Percentiles rank a stretch among this genome's conserved stretches.
phyloP scores from a whole-genome alignment of 164 flowering plant species.

The Nymphaea colorata region DNA sequence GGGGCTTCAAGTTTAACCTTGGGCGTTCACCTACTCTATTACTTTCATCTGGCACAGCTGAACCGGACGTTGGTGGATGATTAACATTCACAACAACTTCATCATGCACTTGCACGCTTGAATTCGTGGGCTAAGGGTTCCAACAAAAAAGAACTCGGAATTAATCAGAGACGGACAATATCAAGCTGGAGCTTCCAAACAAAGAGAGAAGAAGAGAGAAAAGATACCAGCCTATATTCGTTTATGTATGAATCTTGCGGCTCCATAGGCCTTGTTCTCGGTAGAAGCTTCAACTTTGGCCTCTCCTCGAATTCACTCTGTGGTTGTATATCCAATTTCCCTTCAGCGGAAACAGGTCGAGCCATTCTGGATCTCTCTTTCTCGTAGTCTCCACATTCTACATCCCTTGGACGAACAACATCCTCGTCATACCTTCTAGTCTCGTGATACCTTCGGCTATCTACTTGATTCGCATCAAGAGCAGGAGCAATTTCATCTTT shows the following conservation, averaged over 20 bases:
- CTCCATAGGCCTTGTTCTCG: constrained; percentile 66
- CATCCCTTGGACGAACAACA: not conserved
- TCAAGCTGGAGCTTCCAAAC: not conserved
- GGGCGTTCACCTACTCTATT: constrained; percentile 48
- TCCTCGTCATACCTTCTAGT: not conserved
- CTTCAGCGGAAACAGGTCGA: constrained; percentile 21
- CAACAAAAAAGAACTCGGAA: not conserved
- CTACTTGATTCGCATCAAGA: not conserved
- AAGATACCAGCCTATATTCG: constrained; percentile 47
- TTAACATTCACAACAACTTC: too few relatives aligned
- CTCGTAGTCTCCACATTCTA: not conserved
- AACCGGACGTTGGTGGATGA: constrained; percentile 18
- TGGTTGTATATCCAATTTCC: constrained; percentile 16
- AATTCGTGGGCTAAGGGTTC: constrained; percentile 6
- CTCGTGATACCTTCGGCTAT: not conserved
- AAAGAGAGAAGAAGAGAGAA: not conserved
- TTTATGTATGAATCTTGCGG: constrained; percentile 21
- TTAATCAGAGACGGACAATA: not conserved
- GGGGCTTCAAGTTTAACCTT: constrained; percentile 68
- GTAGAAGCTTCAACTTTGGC: constrained; percentile 72
- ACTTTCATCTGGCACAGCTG: constrained; percentile 29
- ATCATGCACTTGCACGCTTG: constrained; percentile 13
- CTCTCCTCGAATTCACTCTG: constrained; percentile 44
- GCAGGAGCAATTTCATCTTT: not conserved
- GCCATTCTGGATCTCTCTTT: not conserved